A percentile compares a stretch with the other conserved stretches of the same genome.
These are phyloP conservation scores for Fusarium paranaense DNA, from an alignment of 2,329 filamentous ascomycete species.

Conservation along the genomic window DNA sequence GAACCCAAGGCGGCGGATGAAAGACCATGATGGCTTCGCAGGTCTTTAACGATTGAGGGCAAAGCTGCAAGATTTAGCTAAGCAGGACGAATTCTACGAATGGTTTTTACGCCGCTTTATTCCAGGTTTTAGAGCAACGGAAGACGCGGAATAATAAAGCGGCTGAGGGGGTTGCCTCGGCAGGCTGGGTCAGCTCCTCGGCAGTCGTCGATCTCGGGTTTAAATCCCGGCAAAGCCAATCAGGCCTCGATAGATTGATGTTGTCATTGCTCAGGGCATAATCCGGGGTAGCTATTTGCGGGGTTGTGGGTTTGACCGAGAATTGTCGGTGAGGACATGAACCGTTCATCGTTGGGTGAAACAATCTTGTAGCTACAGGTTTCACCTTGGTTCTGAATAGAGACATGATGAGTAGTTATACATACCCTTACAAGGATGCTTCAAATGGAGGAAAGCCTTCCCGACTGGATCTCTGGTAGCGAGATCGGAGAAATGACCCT, in stretches of 20 bases:
- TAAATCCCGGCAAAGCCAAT: not conserved
- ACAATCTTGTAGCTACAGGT: not conserved
- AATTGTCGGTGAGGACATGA: not conserved
- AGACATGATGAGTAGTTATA: no score
- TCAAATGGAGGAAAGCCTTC: not conserved
- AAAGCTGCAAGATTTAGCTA: not conserved
- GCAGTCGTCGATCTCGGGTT: not conserved
- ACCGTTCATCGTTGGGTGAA: not conserved
- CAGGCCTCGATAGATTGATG: not conserved
- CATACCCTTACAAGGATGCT: not conserved
- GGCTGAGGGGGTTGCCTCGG: not conserved
- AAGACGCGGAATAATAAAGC: not conserved
- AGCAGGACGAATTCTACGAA: not conserved
- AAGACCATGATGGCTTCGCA: conserved; percentile 15
- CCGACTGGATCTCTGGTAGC: not conserved
- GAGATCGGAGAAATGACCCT: not conserved
- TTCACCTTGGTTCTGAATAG: not conserved
- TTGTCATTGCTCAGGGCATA: not conserved
- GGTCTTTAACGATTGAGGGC: not conserved
- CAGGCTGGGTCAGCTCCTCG: not conserved
- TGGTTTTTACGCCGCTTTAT: not conserved
- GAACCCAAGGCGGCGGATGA: conserved; percentile 18
- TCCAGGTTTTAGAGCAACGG: not conserved
- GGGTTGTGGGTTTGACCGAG: not conserved
- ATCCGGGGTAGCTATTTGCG: not conserved